Percentiles rank a stretch among this genome's conserved stretches.
Evolutionary conservation across 352 stramenopile species (phyloP).

Genomic region (Globisporangium canariense): DNA sequence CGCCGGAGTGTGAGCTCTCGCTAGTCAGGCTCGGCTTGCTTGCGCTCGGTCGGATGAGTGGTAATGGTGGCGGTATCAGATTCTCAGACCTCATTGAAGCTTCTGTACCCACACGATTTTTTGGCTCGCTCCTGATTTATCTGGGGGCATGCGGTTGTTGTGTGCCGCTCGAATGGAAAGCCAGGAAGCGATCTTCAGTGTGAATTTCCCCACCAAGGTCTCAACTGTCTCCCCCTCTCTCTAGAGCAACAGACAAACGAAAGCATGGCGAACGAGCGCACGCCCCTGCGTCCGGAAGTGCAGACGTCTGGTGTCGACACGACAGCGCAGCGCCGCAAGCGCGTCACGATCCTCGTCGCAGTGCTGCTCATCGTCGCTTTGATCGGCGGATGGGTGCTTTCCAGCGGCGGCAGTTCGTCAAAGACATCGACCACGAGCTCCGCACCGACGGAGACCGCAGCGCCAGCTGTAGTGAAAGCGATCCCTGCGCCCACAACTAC

Average conservation of each 20-base stretch:
- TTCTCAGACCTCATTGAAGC: background rate
- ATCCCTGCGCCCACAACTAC: background rate
- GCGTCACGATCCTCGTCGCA: conserved; percentile 1
- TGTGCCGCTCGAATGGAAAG: no score
- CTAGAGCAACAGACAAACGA: background rate
- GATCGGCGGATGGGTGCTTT: background rate
- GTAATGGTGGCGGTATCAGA: no score
- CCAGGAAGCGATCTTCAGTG: background rate
- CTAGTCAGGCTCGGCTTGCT: no score
- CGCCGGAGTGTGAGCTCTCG: no score
- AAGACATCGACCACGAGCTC: background rate
- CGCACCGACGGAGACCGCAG: background rate
- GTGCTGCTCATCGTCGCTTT: background rate
- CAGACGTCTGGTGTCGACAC: background rate
- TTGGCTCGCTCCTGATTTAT: background rate
- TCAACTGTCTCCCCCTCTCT: background rate
- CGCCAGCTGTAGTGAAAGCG: background rate
- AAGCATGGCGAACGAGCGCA: conserved; percentile 8
- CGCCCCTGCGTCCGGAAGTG: conserved; percentile 5
- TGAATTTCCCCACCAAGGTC: background rate
- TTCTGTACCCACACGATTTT: background rate
- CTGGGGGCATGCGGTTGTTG: background rate
- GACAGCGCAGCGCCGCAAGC: conserved; percentile 2
- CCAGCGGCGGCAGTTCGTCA: background rate
- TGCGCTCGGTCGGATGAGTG: no score